phyloP scores from a whole-genome alignment of 495 filamentous ascomycete genomes.

The Halenospora varia region DNA sequence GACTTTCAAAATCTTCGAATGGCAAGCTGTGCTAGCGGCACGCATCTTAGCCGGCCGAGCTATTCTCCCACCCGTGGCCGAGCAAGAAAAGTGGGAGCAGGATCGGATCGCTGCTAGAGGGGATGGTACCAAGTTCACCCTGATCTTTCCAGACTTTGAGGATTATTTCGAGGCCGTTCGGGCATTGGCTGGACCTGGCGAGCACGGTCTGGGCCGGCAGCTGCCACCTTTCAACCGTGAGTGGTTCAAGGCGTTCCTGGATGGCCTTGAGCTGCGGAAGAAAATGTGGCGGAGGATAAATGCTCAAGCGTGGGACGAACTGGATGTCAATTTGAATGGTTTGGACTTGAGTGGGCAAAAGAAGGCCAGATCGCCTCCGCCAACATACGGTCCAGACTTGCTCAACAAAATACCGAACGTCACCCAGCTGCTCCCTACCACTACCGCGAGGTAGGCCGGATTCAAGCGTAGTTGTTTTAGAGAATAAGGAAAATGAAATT shows the following conservation, averaged over 20 bases:
- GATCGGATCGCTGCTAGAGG: conserved; percentile 44
- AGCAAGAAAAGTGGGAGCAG: conserved; percentile 48
- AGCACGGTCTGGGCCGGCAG: conserved; percentile 31
- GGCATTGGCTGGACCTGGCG: conserved; percentile 40
- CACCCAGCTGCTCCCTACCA: not conserved
- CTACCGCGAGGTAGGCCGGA: not conserved
- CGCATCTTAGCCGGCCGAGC: conserved; percentile 34
- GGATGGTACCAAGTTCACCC: conserved; percentile 44
- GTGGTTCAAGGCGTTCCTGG: conserved; percentile 46
- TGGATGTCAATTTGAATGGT: not conserved
- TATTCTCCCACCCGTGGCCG: conserved; percentile 34
- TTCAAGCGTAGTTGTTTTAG: not conserved
- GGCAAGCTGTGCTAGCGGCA: conserved; percentile 36
- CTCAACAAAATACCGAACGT: conserved; percentile 1
- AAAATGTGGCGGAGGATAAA: conserved; percentile 44
- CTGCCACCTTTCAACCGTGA: conserved; percentile 42
- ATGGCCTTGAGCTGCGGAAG: conserved; percentile 43
- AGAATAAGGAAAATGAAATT: not conserved
- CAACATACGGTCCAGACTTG: conserved; percentile 1
- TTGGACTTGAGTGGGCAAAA: conserved; percentile 1
- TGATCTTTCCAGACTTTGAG: conserved; percentile 48
- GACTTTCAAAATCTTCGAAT: conserved; percentile 39
- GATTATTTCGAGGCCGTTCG: conserved; percentile 51
- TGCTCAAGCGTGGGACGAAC: conserved; percentile 21
- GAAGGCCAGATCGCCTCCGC: conserved; percentile 1